Base-by-base conservation (phyloP, 305 asterid genomes). In the Salvia sclarea region DNA sequence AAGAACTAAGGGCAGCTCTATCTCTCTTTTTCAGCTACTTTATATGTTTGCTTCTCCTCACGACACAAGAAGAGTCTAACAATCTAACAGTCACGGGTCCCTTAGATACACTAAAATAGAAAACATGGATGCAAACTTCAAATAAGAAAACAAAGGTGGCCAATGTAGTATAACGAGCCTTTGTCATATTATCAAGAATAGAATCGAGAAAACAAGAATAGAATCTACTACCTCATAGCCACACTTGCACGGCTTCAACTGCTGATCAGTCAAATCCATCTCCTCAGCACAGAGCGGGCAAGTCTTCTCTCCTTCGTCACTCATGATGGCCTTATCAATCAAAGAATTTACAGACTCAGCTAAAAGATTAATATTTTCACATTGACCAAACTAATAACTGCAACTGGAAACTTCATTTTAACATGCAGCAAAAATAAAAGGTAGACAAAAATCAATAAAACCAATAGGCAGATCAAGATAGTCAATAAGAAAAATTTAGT, bases 211-310 rank as follows among this genome's bases (percentile, higher is more conserved):
- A 10, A 0, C 17, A 18, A 13, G 22, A 8, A 50, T 74, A 50
- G 35, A 43, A 63, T 56, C 33, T 47, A 50, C 68, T 64, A 94
- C 98, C 92, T 94, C 95, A 66, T 94, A 94, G 62, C 98, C 98
- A 50, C 98, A 94, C 77, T 89, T 89, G 97, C 98, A 91, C 41
- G 98, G 98, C 84, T 84, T 94, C 90, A 94, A 76, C 81, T 94
- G 98, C 83, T 88, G 97, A 78, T 94, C 98, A 65, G 98, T 94
- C 85, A 91, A 75, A 78, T 94, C 98, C 98, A 94, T 94, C 85
- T 87, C 98, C 90, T 94, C 97, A 0, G 98, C 93, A 63, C 97
- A 92, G 73, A 92, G 97, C 68, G 98, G 98, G 69, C 98, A 92
- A 43, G 89, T 89, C 82, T 80, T 91, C 72, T 94, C 98, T 69